Evolutionary conservation across 2,329 filamentous ascomycete species (phyloP).

Genomic region (Didymella segeticola): DNA sequence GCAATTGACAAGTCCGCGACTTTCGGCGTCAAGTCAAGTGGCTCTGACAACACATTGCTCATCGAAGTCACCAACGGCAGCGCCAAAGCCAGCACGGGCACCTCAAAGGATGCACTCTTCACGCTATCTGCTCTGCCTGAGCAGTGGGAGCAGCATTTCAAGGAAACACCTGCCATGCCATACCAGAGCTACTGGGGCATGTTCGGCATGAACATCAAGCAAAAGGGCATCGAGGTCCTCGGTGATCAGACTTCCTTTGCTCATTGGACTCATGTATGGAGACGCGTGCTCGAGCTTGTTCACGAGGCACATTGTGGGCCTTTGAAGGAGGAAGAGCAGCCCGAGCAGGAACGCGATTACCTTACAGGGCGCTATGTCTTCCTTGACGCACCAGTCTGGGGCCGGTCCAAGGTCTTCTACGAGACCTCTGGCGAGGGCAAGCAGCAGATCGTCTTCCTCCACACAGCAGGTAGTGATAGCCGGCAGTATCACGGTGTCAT

Average conservation of each 20-base stretch:
- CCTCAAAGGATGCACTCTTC: slow-evolving; percentile 46
- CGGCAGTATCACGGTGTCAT: slow-evolving; percentile 61
- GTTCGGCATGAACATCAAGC: slow-evolving; percentile 59
- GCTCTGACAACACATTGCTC: slow-evolving; percentile 43
- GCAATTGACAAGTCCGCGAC: slow-evolving; percentile 43
- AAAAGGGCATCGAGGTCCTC: slow-evolving; percentile 56
- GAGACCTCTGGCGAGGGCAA: slow-evolving; percentile 56
- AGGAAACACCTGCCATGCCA: slow-evolving; percentile 51
- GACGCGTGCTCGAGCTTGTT: slow-evolving; percentile 56
- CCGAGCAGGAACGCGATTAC: slow-evolving; percentile 49
- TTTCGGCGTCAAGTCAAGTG: slow-evolving; percentile 47
- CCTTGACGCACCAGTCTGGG: slow-evolving; percentile 56
- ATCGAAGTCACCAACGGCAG: slow-evolving; percentile 43
- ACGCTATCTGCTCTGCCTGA: slow-evolving; percentile 52
- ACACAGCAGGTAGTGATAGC: slow-evolving; percentile 56
- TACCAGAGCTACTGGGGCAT: slow-evolving; percentile 57
- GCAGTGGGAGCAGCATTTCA: slow-evolving; percentile 57
- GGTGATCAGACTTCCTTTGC: slow-evolving; percentile 56
- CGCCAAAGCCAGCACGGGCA: slow-evolving; percentile 36
- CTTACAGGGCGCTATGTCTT: slow-evolving; percentile 58
- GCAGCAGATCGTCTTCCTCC: slow-evolving; percentile 55
- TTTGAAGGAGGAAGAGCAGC: slow-evolving; percentile 50
- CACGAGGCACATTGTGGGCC: slow-evolving; percentile 57
- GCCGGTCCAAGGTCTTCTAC: slow-evolving; percentile 58
- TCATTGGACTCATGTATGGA: slow-evolving; percentile 56